Percentiles rank a stretch among this genome's conserved stretches.
phyloP scores from a whole-genome alignment of 176 grass and related monocot genomes.

The Musa acuminata region DNA sequence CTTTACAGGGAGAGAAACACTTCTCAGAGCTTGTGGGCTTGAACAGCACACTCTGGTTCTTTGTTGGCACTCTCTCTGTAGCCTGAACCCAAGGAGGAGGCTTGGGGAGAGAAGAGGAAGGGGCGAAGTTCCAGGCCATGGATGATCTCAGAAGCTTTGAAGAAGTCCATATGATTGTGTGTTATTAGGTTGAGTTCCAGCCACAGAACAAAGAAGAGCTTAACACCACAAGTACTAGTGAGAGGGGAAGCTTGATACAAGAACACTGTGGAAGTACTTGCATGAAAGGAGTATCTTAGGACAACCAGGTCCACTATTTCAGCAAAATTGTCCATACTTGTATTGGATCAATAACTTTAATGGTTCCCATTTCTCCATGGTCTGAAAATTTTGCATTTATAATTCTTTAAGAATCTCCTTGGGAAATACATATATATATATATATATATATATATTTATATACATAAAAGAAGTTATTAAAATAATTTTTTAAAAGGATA shows the following conservation, averaged over 20 bases:
- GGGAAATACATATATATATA: too few species aligned
- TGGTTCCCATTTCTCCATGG: background rate
- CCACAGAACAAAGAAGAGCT: slow-evolving; percentile 1
- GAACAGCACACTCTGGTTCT: slow-evolving; percentile 17
- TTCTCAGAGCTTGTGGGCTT: slow-evolving; percentile 27
- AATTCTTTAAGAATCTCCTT: too few species aligned
- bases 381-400: background rate
- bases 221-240: background rate
- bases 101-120: slow-evolving; percentile 39
- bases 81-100: slow-evolving; percentile 52
- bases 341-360: background rate
- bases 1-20: slow-evolving; percentile 32
- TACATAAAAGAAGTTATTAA: too few species aligned
- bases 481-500: too few species aligned
- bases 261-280: background rate
- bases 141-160: background rate
- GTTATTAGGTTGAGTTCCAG: background rate
- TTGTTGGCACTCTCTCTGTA: slow-evolving; percentile 30
- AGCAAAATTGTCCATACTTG: background rate
- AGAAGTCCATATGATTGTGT: background rate
- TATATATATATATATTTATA: too few species aligned
- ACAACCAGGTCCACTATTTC: background rate
- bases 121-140: slow-evolving; percentile 72
- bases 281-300: background rate
- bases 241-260: background rate